phyloP scores from a whole-genome alignment of 2,329 filamentous ascomycete species.

The Karstenula rhodostoma region DNA sequence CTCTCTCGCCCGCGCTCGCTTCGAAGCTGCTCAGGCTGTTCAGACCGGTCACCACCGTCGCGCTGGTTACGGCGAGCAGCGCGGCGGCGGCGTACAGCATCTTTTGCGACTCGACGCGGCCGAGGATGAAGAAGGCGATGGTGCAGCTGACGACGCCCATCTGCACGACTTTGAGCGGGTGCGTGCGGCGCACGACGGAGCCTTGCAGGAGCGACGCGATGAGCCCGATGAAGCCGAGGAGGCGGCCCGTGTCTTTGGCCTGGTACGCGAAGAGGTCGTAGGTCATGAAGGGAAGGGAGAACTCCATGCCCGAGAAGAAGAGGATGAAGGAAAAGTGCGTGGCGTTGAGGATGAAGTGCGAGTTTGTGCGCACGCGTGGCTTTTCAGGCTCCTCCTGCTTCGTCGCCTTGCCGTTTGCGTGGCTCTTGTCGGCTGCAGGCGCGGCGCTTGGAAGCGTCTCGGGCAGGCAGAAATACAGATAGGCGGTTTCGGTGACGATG shows the following conservation, averaged over 20 bases:
- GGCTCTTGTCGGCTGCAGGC: conserved; percentile 25
- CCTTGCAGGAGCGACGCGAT: conserved; percentile 93
- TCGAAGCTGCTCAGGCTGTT: conserved; percentile 94
- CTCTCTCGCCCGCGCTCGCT: conserved; percentile 79
- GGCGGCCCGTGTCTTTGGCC: conserved; percentile 79
- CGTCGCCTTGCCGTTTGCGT: conserved; percentile 35
- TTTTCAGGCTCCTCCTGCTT: conserved; percentile 24
- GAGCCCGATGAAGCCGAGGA: conserved; percentile 91
- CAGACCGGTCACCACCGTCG: conserved; percentile 91
- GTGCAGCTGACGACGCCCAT: conserved; percentile 81
- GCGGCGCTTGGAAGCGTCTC: conserved; percentile 75
- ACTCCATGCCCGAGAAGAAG: conserved; percentile 98
- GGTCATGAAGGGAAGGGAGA: conserved; percentile 96
- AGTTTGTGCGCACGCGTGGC: conserved; percentile 72
- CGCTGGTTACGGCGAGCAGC: conserved; percentile 86
- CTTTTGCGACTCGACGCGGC: conserved; percentile 70
- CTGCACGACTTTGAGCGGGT: conserved; percentile 81
- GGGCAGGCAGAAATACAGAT: conserved; percentile 83
- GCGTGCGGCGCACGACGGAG: conserved; percentile 83
- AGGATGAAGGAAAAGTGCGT: conserved; percentile 91
- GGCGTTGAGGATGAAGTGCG: conserved; percentile 80
- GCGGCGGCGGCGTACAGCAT: conserved; percentile 84
- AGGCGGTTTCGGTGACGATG: conserved; percentile 86
- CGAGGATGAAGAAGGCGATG: conserved; percentile 80
- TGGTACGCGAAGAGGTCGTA: conserved; percentile 89